A percentile compares a stretch with the other conserved stretches of the same genome.
phyloP scores from a whole-genome alignment of 257 asterid genomes.

The Gentiana straminea region DNA sequence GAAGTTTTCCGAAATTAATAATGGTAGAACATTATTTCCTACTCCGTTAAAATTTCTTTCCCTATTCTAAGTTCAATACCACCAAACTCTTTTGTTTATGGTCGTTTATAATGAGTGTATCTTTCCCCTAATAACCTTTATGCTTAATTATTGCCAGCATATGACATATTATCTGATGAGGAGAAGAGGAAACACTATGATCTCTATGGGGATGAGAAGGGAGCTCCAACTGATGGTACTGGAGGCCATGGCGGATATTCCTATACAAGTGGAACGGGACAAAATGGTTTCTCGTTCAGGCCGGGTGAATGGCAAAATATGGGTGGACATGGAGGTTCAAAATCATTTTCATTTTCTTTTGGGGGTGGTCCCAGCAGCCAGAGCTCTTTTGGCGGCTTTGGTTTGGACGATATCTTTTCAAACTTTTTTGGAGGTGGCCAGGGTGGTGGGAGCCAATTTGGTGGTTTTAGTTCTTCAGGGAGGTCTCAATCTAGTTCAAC shows the following conservation, averaged over 20 bases:
- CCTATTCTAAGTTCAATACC: too few species aligned
- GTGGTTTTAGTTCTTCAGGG: slow-evolving; percentile 60
- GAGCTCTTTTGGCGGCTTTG: slow-evolving; percentile 29
- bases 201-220: slow-evolving; percentile 84
- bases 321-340: slow-evolving; percentile 71
- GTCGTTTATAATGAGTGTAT: not conserved
- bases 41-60: not conserved
- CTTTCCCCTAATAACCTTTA: not conserved
- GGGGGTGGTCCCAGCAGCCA: slow-evolving; percentile 62
- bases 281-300: slow-evolving; percentile 62
- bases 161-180: slow-evolving; percentile 81
- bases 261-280: slow-evolving; percentile 62
- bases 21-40: slow-evolving; percentile 35
- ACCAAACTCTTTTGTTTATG: not conserved
- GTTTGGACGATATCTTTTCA: slow-evolving; percentile 57
- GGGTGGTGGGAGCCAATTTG: slow-evolving; percentile 52
- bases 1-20: slow-evolving; percentile 89
- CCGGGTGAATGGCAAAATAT: slow-evolving; percentile 68
- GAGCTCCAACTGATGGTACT: slow-evolving; percentile 57
- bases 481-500: slow-evolving; percentile 31
- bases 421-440: slow-evolving; percentile 57
- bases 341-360: slow-evolving; percentile 81
- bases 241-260: slow-evolving; percentile 49
- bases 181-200: slow-evolving; percentile 87
- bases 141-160: slow-evolving; percentile 46